phyloP scores from a whole-genome alignment of 2,329 filamentous ascomycete species.

The Gnomoniopsis sp. region DNA sequence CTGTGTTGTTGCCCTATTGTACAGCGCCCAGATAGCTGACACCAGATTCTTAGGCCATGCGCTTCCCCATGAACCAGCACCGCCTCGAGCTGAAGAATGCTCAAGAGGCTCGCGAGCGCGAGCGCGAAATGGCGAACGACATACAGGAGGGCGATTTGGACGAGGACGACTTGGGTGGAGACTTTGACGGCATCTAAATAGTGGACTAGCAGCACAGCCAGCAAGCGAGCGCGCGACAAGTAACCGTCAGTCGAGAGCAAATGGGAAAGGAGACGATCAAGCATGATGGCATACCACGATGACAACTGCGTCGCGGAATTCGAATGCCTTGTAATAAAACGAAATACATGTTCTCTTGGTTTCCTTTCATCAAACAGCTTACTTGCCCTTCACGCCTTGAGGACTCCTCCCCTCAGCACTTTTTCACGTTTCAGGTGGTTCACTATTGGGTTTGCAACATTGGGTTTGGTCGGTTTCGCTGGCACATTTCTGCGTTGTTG shows the following conservation, averaged over 20 bases:
- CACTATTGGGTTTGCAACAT: background rate
- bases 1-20: background rate
- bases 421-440: background rate
- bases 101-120: constrained; percentile 93
- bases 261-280: background rate
- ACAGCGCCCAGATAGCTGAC: constrained; percentile 9
- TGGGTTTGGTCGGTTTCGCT: background rate
- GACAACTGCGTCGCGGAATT: background rate
- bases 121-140: constrained; percentile 97
- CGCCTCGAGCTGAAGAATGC: constrained; percentile 95
- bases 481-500: background rate
- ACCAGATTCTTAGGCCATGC: constrained; percentile 70
- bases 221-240: background rate
- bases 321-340: constrained; percentile 10
- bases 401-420: background rate
- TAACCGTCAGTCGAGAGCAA: background rate
- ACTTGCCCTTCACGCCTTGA: background rate
- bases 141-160: constrained; percentile 97
- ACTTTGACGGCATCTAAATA: constrained; percentile 89
- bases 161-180: constrained; percentile 90
- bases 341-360: constrained; percentile 9
- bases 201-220: background rate
- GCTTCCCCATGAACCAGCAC: constrained; percentile 99
- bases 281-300: background rate
- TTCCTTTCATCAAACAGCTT: background rate